phyloP scores from a whole-genome alignment of 2,329 filamentous ascomycete genomes.

The Raffaelea ambrosiae region DNA sequence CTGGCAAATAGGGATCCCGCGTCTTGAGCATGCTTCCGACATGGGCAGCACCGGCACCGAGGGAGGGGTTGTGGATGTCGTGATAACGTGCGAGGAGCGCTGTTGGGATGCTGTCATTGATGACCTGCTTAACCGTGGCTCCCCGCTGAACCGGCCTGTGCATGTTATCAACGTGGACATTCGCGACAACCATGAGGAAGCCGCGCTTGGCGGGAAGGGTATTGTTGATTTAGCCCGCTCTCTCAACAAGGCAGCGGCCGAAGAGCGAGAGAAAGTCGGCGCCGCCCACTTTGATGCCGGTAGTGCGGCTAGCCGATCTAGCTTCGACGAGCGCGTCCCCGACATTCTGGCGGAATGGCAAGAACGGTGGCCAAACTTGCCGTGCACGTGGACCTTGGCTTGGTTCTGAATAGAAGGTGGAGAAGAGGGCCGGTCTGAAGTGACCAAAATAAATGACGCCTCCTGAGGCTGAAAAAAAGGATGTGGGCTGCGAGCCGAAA shows the following conservation, averaged over 20 bases:
- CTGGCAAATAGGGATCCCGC: slow-evolving; percentile 81
- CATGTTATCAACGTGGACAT: slow-evolving; percentile 99
- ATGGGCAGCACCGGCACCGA: slow-evolving; percentile 75
- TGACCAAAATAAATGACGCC: background rate
- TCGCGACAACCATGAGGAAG: slow-evolving; percentile 96
- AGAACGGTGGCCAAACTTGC: slow-evolving; percentile 84
- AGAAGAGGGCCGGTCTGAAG: background rate
- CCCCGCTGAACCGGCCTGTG: slow-evolving; percentile 81
- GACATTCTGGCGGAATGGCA: slow-evolving; percentile 91
- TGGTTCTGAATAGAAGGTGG: slow-evolving; percentile 63
- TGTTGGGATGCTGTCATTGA: slow-evolving; percentile 98
- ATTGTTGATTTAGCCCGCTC: slow-evolving; percentile 86
- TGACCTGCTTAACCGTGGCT: slow-evolving; percentile 78
- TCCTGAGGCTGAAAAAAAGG: too few species aligned
- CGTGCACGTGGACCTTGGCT: slow-evolving; percentile 86
- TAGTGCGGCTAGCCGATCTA: slow-evolving; percentile 55
- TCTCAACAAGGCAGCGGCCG: slow-evolving; percentile 69
- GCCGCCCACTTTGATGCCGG: slow-evolving; percentile 61
- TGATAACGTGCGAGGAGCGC: slow-evolving; percentile 94
- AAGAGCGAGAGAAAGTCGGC: slow-evolving; percentile 64
- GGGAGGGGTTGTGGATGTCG: slow-evolving; percentile 81
- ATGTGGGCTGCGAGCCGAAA: too few species aligned
- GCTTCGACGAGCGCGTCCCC: slow-evolving; percentile 88
- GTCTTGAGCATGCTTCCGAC: slow-evolving; percentile 67
- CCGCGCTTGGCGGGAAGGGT: slow-evolving; percentile 77